phyloP scores from a whole-genome alignment of 805 yeast species.

The Cyberlindnera veronae region DNA sequence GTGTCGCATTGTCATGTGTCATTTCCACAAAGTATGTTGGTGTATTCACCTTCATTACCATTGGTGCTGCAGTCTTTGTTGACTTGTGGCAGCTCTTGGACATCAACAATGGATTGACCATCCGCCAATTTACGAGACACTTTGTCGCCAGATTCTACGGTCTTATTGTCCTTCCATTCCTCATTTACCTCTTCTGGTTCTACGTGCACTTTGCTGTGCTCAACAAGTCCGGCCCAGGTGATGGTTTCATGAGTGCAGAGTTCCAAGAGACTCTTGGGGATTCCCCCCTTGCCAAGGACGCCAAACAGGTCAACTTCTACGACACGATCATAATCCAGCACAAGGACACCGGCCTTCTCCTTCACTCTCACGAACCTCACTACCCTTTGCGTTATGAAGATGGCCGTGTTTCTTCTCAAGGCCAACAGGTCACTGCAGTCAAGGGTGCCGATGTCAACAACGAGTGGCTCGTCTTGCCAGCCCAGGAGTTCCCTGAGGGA shows the following conservation, averaged over 20 bases:
- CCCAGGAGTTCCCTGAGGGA: conserved; percentile 38
- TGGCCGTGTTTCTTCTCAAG: conserved; percentile 90
- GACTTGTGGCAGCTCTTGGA: conserved; percentile 91
- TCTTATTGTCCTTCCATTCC: conserved; percentile 75
- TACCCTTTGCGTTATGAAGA: conserved; percentile 95
- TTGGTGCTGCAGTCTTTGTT: conserved; percentile 80
- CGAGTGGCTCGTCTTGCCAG: conserved; percentile 84
- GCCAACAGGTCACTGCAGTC: conserved; percentile 88
- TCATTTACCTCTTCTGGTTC: conserved; percentile 85
- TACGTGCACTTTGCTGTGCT: conserved; percentile 84
- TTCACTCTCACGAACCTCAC: conserved; percentile 73
- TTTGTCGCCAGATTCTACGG: conserved; percentile 68
- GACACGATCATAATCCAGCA: conserved; percentile 79
- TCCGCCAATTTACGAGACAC: conserved; percentile 60
- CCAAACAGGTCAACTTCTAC: conserved; percentile 69
- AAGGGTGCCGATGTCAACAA: conserved; percentile 57
- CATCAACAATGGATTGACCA: conserved; percentile 57
- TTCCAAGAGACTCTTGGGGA: conserved; percentile 93
- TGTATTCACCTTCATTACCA: conserved; percentile 80
- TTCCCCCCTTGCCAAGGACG: conserved; percentile 66
- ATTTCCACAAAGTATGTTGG: conserved; percentile 97
- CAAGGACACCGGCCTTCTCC: conserved; percentile 69
- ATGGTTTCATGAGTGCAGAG: conserved; percentile 87
- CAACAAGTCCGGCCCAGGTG: conserved; percentile 92
- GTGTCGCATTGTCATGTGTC: conserved; percentile 82